Base-by-base conservation (phyloP, 1,139 yeast genomes). In the Scheffersomyces quercinus region DNA sequence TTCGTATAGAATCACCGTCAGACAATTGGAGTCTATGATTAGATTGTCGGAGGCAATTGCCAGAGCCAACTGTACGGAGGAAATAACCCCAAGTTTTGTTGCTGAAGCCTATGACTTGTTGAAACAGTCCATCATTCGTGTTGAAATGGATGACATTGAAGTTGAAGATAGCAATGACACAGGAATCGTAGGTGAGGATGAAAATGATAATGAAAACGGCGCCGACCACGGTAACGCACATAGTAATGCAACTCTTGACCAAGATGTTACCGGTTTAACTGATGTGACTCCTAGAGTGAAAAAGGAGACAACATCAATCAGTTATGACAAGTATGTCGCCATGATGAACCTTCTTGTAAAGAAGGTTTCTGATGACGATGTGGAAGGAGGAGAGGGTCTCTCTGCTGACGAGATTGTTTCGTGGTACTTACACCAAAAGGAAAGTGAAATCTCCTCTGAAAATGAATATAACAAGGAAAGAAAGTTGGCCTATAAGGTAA, bases 11-110 rank as follows among this genome's bases (percentile, higher is more conserved):
- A 93, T 93, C 55, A 93, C 99, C 0, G 99, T 95, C 31, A 85
- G 99, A 72, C 99, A 93, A 64, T 76, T 93, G 56, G 99, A 93
- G 66, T 86, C 95, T 47, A 89, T 93, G 96, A 54, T 54, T 51
- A 81, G 99, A 62, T 75, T 93, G 50, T 84, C 95, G 8, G 99
- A 93, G 65, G 99, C 97, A 1, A 93, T 93, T 67, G 99, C 99
- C 1, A 80, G 97, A 54, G 97, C 99, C 34, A 93, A 93, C 64
- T 93, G 99, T 68, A 87, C 93, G 9, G 95, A 88, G 52, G 88
- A 82, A 47, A 88, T 95, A 47, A 84, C 95, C 0, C 90, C 96
- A 24, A 78, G 81, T 35, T 88, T 90, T 64, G 98, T 93, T 36
- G 87, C 91, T 3, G 99, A 95, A 62, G 99, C 99, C 0, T 91